phyloP scores from a whole-genome alignment of 768 basidiomycete species.

The Trametes cinnabarina region DNA sequence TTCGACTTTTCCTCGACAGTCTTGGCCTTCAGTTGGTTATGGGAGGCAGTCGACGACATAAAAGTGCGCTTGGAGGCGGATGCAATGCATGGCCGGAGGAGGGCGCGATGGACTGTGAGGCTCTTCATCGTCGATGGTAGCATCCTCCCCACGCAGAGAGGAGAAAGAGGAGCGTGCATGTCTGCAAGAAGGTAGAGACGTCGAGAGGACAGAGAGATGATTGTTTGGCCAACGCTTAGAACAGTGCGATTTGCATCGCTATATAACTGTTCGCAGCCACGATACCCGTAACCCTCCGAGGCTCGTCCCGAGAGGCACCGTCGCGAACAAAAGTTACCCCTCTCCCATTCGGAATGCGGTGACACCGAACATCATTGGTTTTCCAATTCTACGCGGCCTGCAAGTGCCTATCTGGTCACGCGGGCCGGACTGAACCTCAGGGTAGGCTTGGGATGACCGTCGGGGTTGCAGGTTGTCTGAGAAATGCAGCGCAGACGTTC shows the following conservation, averaged over 20 bases:
- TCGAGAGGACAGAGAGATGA: neutral
- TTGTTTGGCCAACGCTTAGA: neutral
- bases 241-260: neutral
- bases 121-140: slow-evolving; percentile 7
- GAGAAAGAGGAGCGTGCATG: slow-evolving; percentile 15
- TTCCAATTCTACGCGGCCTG: neutral
- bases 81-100: slow-evolving; percentile 12
- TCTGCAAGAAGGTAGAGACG: neutral
- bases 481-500: slow-evolving; percentile 11
- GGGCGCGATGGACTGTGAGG: slow-evolving; percentile 7
- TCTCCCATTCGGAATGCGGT: neutral
- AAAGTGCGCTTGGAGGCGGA: slow-evolving; percentile 17
- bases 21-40: slow-evolving; percentile 9
- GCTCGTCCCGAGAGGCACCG: slow-evolving; percentile 22
- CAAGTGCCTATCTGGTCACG: neutral
- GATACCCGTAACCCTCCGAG: slow-evolving; percentile 23
- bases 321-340: neutral
- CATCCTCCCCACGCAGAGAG: slow-evolving; percentile 8
- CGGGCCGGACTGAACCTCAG: neutral
- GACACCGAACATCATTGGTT: neutral
- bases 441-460: too few species aligned
- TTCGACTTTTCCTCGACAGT: slow-evolving; percentile 16
- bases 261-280: slow-evolving; percentile 16
- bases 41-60: neutral
- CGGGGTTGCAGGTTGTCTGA: too few species aligned